Base-by-base conservation (phyloP, 768 basidiomycete genomes). In the Tulasnella sp. region DNA sequence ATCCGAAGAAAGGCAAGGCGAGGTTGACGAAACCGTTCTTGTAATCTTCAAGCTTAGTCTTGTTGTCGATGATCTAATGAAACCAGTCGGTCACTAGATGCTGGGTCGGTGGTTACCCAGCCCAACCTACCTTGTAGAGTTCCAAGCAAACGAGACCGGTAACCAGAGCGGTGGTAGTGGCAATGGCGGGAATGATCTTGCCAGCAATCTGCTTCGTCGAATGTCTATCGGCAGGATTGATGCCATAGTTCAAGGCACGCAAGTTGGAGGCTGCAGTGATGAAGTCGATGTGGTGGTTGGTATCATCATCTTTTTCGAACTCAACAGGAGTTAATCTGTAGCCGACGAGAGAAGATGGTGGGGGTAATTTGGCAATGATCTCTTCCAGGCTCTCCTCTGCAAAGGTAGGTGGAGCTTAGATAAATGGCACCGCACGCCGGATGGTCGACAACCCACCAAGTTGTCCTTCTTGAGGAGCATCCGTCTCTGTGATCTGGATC, bases 1-100 rank as follows among this genome's bases (percentile, higher is more conserved):
- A 99, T 40, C 96, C 98, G 85, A 99, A 99, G 92, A 99, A 99
- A 1, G 98, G 98, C 78, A 99, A 87, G 3, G 98, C 98, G 78
- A 99, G 90, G 86, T 99, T 99, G 84, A 99, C 91, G 86, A 99
- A 99, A 54, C 97, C 97, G 84, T 99, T 99, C 90, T 98, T 98
- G 90, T 95, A 99, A 74, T 93, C 90, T 83, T 99, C 98, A 20
- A 99, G 88, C 84, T 95, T 94, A 84, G 89, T 92, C 90, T 99
- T 99, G 81, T 93, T 93, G 85, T 98, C 98, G 83, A 99, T 97
- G 85, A 99, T 90, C 96, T 98, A 82, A 1, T 20, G 46, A 40
- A 69, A 1, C 48, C n/a, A 20, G 76, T 7, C 40, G 42, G 54
- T 54, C 54, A 54, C 24, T 54, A 3, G 37, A 14, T 31, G 28